Evolutionary conservation across 345 rosid species (phyloP), one percentile per base, ranked within the genome.

Genomic region (Salix koriyanagi): DNA sequence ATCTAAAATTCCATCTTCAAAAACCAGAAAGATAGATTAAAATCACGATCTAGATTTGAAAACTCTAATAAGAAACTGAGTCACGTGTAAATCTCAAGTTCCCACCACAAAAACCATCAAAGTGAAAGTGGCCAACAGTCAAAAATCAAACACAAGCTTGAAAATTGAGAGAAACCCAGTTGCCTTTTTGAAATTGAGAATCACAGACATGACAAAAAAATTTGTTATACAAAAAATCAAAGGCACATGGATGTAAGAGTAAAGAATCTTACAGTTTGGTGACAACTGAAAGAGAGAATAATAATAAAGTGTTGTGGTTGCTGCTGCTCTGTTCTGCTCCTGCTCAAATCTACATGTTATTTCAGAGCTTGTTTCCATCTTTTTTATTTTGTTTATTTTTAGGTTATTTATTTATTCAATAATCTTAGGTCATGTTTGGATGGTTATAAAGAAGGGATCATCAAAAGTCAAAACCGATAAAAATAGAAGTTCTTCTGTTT

Each of bases 61-160:
- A 39, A 25, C 61, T 7, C 14, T 2, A 39, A 18, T 3, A 23
- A 39, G 37, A 7, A 39, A 8, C 15, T 18, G 44, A 32, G 61
- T 14, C 5, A 23, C 28, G 23, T n/a, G 18, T n/a, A 69, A 41
- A 36, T 7, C 42, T 23, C 46, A 34, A 70, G 60, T 58, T 69
- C 74, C 48, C 74, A 41, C 42, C 58, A 21, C 18, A 70, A 75
- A 69, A 72, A 42, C 42, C 61, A 39, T 44, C 34, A 65, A 74
- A 48, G 42, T n/a, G 5, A 69, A 76, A 58, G 48, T 32, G 46
- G 9, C 10, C 69, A 15, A 23, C 34, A n/a, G 32, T 77, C n/a
- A 37, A 10, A 65, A 39, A 65, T n/a, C 25, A 26, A 37, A 13
- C 32, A 52, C 37, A 64, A 66, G 4, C 12, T 28, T 30, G 44